phyloP scores from a whole-genome alignment of 23 red algal species.

The Gracilariopsis chorda region DNA sequence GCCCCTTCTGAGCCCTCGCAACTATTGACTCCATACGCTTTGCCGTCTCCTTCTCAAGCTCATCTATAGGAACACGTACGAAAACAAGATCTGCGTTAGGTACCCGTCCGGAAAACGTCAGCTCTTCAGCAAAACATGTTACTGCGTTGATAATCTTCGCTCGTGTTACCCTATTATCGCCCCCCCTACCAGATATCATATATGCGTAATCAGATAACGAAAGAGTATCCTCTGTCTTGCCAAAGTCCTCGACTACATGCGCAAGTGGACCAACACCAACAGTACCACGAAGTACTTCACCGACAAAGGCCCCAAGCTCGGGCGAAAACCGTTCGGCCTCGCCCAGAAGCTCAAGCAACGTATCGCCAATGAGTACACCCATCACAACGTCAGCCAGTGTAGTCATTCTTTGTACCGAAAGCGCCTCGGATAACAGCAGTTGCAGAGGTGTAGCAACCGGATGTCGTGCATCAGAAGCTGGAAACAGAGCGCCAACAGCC shows the following conservation, averaged over 20 bases:
- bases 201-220: background rate
- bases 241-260: background rate
- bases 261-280: background rate
- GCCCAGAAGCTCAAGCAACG: constrained; percentile 16
- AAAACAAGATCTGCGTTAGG: constrained; percentile 38
- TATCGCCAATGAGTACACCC: background rate
- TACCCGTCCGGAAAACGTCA: background rate
- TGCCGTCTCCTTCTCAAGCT: background rate
- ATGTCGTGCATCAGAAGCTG: constrained; percentile 70
- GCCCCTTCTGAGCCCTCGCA: background rate
- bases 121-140: background rate
- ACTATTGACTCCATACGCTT: background rate
- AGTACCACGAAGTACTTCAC: background rate
- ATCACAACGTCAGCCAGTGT: constrained; percentile 16
- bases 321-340: constrained; percentile 15
- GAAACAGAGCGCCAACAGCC: constrained; percentile 42
- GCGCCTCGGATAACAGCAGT: constrained; percentile 48
- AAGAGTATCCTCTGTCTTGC: background rate
- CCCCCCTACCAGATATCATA: background rate
- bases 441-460: constrained; percentile 27
- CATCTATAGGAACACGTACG: background rate
- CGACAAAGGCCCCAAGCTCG: background rate
- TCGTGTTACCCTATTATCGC: background rate
- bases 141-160: background rate
- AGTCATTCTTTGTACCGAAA: background rate